Percentiles rank a stretch among this genome's conserved stretches.
These are phyloP conservation scores for Pistacia atlantica DNA, from an alignment of 345 rosid species.

Conservation along the genomic window DNA sequence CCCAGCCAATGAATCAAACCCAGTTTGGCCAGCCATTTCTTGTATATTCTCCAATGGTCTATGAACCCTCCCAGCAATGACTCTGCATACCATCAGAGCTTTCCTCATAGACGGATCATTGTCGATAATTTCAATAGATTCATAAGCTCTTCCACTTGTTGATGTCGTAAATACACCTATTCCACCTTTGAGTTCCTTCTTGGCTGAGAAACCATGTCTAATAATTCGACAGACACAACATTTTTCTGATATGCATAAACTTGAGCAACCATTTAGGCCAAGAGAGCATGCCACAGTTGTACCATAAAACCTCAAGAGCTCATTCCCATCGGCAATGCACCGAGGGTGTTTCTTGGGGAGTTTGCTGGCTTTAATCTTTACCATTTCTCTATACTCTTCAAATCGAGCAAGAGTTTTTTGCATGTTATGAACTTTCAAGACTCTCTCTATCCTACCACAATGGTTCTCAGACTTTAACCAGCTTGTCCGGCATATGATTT, in stretches of 20 bases:
- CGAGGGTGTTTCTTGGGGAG: constrained; percentile 90
- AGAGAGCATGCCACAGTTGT: constrained; percentile 84
- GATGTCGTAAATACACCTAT: constrained; percentile 94
- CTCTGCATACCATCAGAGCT: constrained; percentile 92
- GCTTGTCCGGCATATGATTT: constrained; percentile 89
- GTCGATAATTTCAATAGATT: constrained; percentile 48
- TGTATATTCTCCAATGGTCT: constrained; percentile 86
- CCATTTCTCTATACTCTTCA: constrained; percentile 89
- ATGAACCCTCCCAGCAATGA: constrained; percentile 96
- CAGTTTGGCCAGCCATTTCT: constrained; percentile 77
- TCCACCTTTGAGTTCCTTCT: constrained; percentile 77
- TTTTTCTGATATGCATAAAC: constrained; percentile 71
- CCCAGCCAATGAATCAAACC: constrained; percentile 96
- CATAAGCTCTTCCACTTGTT: constrained; percentile 91
- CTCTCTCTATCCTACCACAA: constrained; percentile 89
- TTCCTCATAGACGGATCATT: constrained; percentile 58
- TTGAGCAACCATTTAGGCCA: constrained; percentile 81
- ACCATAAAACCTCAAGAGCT: constrained; percentile 88
- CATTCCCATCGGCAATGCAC: constrained; percentile 96
- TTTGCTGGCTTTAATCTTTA: constrained; percentile 81
- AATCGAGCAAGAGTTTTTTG: constrained; percentile 89
- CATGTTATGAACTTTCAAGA: constrained; percentile 93
- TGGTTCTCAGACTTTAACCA: constrained; percentile 88
- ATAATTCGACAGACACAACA: constrained; percentile 85
- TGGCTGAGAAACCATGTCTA: constrained; percentile 73